These are phyloP conservation scores for Pseudocohnilembus persalinus DNA, from an alignment of 169 alveolate species.

Conservation along the genomic window DNA sequence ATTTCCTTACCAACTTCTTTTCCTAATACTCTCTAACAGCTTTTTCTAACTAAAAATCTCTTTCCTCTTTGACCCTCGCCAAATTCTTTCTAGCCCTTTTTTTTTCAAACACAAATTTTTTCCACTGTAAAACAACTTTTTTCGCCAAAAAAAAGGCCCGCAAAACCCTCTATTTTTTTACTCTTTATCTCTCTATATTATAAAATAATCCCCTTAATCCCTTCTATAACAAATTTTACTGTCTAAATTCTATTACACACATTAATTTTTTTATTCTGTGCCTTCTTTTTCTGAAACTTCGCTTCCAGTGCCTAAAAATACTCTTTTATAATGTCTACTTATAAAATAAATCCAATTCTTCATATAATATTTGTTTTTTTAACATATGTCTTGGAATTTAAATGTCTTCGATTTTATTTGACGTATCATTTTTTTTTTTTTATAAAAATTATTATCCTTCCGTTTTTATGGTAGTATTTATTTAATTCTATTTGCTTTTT, in stretches of 20 bases:
- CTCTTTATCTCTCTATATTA: too few relatives aligned
- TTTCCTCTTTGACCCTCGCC: background rate
- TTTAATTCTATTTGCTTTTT: too few relatives aligned
- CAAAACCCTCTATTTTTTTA: background rate
- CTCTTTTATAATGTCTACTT: too few relatives aligned
- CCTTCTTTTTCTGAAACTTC: background rate
- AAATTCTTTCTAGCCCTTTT: background rate
- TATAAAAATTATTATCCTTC: too few relatives aligned
- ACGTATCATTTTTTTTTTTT: too few relatives aligned
- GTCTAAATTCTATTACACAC: background rate
- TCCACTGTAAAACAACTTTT: background rate
- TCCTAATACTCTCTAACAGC: background rate
- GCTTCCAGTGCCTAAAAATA: background rate
- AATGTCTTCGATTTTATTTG: too few relatives aligned
- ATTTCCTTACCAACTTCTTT: background rate
- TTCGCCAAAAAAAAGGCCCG: background rate
- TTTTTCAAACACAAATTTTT: background rate
- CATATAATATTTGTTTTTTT: background rate
- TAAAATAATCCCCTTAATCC: background rate
- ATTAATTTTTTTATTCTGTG: background rate
- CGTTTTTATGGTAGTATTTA: too few relatives aligned
- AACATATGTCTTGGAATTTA: background rate
- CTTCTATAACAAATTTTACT: too few relatives aligned
- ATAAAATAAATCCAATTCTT: background rate
- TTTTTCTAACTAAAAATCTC: background rate